Conservation (phyloP, 2,329 filamentous ascomycete species). For the Tolypocladium tropicale region DNA sequence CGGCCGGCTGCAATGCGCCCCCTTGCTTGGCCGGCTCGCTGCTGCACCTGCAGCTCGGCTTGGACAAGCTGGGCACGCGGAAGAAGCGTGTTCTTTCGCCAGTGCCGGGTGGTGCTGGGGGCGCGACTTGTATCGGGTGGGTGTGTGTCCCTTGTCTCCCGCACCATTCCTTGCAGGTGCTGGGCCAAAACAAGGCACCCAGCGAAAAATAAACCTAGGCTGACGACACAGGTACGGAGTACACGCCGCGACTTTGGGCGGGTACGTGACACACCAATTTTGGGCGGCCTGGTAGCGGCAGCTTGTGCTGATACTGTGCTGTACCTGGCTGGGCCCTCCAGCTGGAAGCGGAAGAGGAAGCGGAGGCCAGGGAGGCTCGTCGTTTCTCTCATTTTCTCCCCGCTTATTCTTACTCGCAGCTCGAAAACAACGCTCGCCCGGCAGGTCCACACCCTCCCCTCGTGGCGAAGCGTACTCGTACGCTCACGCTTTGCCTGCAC, state of each 20-base stretch:
- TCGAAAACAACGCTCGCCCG: neutral
- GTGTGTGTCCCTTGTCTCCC: neutral
- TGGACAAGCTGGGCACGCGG: neutral
- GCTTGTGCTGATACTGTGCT: conserved; percentile 25
- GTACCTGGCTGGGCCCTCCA: conserved; percentile 14
- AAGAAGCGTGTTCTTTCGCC: neutral
- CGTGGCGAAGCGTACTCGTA: neutral
- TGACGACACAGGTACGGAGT: conserved; percentile 9
- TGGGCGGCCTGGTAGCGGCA: conserved; percentile 21
- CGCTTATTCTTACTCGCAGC: neutral
- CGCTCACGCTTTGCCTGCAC: neutral
- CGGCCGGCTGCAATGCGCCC: neutral
- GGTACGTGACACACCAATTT: conserved; percentile 25
- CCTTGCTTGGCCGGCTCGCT: neutral
- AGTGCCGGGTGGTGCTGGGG: neutral
- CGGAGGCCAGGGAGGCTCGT: neutral
- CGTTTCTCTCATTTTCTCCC: neutral
- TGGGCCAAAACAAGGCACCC: conserved; percentile 2
- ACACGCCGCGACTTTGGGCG: conserved; percentile 24
- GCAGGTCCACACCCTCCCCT: neutral
- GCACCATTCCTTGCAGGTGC: conserved; percentile 3
- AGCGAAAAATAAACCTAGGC: conserved; percentile 1
- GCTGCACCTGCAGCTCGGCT: neutral
- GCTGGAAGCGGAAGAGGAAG: neutral
- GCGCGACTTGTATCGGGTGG: neutral